Evolutionary conservation across 2,329 filamentous ascomycete genomes (phyloP).

Genomic region (Phyllosticta citrichinensis): DNA sequence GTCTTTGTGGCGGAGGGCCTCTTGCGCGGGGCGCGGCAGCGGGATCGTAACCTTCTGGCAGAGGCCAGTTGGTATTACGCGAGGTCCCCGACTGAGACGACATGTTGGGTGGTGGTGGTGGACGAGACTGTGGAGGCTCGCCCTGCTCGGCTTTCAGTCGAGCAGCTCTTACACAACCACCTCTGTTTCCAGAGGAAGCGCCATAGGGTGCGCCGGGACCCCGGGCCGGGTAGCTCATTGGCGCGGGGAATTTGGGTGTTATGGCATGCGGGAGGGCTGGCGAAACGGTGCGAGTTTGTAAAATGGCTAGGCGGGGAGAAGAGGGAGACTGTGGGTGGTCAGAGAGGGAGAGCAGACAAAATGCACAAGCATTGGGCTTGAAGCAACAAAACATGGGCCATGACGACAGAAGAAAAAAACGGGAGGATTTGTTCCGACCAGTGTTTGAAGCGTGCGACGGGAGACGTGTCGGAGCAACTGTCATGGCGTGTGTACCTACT

Average conservation of each 20-base stretch:
- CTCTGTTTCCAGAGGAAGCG: constrained; percentile 10
- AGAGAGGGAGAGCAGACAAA: constrained; percentile 3
- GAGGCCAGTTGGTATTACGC: constrained; percentile 37
- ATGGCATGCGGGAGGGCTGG: constrained; percentile 17
- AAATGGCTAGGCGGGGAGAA: background rate
- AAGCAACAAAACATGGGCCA: background rate
- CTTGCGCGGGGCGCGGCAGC: constrained; percentile 22
- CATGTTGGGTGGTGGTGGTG: constrained; percentile 23
- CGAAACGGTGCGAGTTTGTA: constrained; percentile 1
- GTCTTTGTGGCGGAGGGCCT: constrained; percentile 32
- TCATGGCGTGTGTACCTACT: background rate
- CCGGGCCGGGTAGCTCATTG: constrained; percentile 28
- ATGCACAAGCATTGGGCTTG: background rate
- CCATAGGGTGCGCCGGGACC: constrained; percentile 23
- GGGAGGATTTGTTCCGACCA: background rate
- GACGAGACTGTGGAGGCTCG: constrained; percentile 24
- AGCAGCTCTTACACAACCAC: constrained; percentile 28
- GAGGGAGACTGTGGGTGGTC: background rate
- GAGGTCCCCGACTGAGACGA: constrained; percentile 13
- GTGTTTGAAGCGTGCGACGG: constrained; percentile 3
- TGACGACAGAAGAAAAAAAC: background rate
- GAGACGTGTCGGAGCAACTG: background rate
- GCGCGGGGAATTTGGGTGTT: constrained; percentile 17
- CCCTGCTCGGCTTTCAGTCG: constrained; percentile 20
- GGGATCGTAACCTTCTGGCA: constrained; percentile 27